Evolutionary conservation across 176 grass and related monocot species (phyloP).

Genomic region (Alopecurus myosuroides): DNA sequence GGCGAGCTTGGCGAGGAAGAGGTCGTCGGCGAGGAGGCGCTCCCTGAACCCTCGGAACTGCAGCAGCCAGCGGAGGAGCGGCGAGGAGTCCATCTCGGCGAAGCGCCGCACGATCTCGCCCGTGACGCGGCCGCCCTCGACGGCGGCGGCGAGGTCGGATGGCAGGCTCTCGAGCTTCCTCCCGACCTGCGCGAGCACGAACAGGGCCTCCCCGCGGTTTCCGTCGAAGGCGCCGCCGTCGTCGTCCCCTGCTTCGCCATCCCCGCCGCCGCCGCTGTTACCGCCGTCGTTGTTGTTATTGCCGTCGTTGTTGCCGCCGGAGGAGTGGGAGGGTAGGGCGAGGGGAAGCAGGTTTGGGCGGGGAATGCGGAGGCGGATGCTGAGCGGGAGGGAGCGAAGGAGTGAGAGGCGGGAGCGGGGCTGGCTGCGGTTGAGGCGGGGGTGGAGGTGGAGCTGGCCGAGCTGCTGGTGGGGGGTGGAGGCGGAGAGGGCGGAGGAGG

Average conservation of each 20-base stretch:
- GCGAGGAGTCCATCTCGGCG: slow-evolving; percentile 52
- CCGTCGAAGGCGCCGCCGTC: not conserved
- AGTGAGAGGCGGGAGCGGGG: slow-evolving; percentile 5
- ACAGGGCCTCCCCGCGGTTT: slow-evolving; percentile 38
- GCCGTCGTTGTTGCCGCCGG: not conserved
- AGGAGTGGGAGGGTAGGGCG: slow-evolving; percentile 16
- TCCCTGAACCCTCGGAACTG: slow-evolving; percentile 74
- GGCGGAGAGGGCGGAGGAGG: slow-evolving; percentile 5
- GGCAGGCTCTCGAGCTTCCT: slow-evolving; percentile 68
- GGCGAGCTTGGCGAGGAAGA: slow-evolving; percentile 83
- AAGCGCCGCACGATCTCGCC: slow-evolving; percentile 64
- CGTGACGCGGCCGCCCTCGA: slow-evolving; percentile 63
- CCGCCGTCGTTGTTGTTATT: too few relatives aligned
- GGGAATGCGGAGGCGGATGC: slow-evolving; percentile 20
- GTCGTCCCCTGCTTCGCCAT: not conserved
- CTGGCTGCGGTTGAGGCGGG: not conserved
- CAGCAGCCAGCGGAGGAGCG: slow-evolving; percentile 62
- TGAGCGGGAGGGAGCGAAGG: slow-evolving; percentile 11
- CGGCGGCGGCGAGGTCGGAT: slow-evolving; percentile 56
- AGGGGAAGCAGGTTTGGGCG: slow-evolving; percentile 10
- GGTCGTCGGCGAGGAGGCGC: slow-evolving; percentile 80
- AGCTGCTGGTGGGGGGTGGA: not conserved
- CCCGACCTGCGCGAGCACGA: slow-evolving; percentile 54
- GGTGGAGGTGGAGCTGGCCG: slow-evolving; percentile 4
- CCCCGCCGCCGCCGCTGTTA: not conserved